Conservation (phyloP, 225 moss, liverwort and hornwort species). For the Physcomitrellopsis africana region DNA sequence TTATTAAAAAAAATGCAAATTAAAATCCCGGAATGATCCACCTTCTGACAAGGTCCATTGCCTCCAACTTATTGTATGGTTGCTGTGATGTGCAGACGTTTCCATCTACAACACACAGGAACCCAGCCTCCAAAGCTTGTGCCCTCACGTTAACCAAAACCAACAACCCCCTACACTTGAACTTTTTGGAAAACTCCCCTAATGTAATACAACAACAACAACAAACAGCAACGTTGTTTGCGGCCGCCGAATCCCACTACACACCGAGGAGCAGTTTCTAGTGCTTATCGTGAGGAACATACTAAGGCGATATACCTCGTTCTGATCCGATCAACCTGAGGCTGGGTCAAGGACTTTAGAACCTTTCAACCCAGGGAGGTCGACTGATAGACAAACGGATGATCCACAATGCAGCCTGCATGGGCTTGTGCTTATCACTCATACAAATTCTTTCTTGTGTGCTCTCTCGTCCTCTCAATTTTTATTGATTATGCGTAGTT, state of each 20-base stretch:
- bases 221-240: not conserved
- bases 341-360: constrained; percentile 34
- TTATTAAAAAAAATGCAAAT: no score
- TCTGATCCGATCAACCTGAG: not conserved
- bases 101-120: not conserved
- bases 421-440: constrained; percentile 38
- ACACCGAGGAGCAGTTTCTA: not conserved
- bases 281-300: constrained; percentile 35
- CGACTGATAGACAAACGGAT: constrained; percentile 34
- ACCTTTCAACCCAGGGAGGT: constrained; percentile 25
- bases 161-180: no score
- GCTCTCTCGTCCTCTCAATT: not conserved
- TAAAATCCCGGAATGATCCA: no score
- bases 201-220: not conserved
- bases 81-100: constrained; percentile 1
- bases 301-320: not conserved
- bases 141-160: not conserved
- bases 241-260: not conserved
- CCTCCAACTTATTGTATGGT: not conserved
- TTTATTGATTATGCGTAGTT: no score
- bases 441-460: not conserved
- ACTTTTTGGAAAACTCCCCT: not conserved
- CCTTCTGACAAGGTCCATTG: constrained; percentile 19
- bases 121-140: constrained; percentile 13
- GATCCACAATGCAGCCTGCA: constrained; percentile 13